Evolutionary conservation across 371 early-diverging fungal genomes (phyloP).

Genomic region (Apophysomyces variabilis): DNA sequence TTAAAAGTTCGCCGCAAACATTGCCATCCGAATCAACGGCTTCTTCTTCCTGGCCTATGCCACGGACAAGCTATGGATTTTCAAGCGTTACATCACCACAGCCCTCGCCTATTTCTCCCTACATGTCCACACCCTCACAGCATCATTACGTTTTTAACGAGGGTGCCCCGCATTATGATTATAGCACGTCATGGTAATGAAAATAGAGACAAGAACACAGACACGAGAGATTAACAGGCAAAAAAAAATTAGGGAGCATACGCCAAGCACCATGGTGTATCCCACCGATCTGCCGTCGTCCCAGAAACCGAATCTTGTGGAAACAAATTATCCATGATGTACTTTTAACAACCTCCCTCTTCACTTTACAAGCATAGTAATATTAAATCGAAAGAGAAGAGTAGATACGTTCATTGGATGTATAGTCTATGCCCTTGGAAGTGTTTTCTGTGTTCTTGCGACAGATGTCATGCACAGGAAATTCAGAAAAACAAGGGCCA

Average conservation of each 20-base stretch:
- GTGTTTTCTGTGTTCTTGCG: too few species aligned
- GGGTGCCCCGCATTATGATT: neutral
- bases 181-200: neutral
- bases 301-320: conserved; percentile 1
- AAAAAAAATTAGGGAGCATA: neutral
- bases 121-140: neutral
- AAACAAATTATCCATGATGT: neutral
- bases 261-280: neutral
- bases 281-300: neutral
- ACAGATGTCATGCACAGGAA: too few species aligned
- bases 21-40: neutral
- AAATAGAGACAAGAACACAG: neutral
- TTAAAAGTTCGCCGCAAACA: neutral
- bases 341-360: neutral
- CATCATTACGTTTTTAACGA: neutral
- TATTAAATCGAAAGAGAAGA: too few species aligned
- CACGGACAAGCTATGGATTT: neutral
- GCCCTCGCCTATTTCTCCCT: neutral
- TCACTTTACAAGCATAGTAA: neutral
- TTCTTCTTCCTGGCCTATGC: neutral
- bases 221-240: too few species aligned
- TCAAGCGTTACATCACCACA: neutral
- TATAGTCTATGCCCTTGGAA: too few species aligned
- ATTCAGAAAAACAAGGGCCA: too few species aligned
- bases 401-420: too few species aligned